Conservation (phyloP, 176 grass and related monocot genomes). For the Sorghum bicolor region Sorghum_bicolor_NCBIv3 NC_012876.2:4224001-4224500, state of each 20-base stretch:
- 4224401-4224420: background rate
- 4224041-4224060: background rate
- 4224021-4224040: background rate
- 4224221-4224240: background rate
- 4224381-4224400: background rate
- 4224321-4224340: background rate
- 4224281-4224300: background rate
- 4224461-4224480: conserved; percentile 42
- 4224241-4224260: background rate
- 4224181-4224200: background rate
- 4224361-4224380: conserved; percentile 13
- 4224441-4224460: conserved; percentile 81
- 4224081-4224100: background rate
- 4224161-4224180: conserved; percentile 1
- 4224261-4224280: background rate
- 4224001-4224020: background rate
- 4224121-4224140: background rate
- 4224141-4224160: conserved; percentile 1
- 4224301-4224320: background rate
- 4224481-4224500: conserved; percentile 29
- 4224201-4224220: background rate
- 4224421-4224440: conserved; percentile 33
- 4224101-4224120: background rate
- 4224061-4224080: background rate
- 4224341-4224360: background rate